Base-by-base conservation (phyloP, 768 basidiomycete genomes). In the Macrolepiota albuminosa region DNA sequence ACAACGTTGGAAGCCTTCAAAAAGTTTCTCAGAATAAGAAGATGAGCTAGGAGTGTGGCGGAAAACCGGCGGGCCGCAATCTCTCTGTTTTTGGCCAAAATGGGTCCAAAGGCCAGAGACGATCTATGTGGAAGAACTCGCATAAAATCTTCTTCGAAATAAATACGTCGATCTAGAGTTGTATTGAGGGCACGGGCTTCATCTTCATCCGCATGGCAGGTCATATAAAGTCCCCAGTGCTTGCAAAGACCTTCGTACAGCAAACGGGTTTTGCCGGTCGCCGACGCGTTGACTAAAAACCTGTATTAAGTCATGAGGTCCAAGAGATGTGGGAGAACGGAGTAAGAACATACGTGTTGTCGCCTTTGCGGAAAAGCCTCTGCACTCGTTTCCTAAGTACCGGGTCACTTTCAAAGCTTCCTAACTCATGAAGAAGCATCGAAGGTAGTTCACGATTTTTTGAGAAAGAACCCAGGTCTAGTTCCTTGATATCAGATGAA, bases 211-310 rank as follows among this genome's bases (percentile, higher is more conserved):
- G 51, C 42, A 24, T 46, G 47, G 18, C 7, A 29, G 16, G 26
- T 48, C 0, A 31, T 3, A 29, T 29, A 29, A 29, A 29, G 29
- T 29, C 29, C 29, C 29, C 29, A 29, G 29, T 29, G 29, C 29
- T 29, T 29, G 29, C 29, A 29, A 29, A 29, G 29, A 29, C 29
- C 29, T 29, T 29, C 29, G 29, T 31, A 31, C 29, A 48, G 7
- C 47, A 48, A 45, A 33, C 52, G 51, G 16, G 58, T 59, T 36
- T 59, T 59, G 6, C 58, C 58, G 39, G 52, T 54, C n/a, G 51
- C 58, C 24, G 58, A 59, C 2, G 58, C 51, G 5, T 59, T 59
- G 29, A 59, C 58, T 10, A 54, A 24, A 6, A 59, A 59, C 33
- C 58, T 59, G 26, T 24, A 16, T 8, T 0, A n/a, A 2, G 6